These are phyloP conservation scores for Tricholoma bakamatsutake DNA, from an alignment of 768 basidiomycete species.

Conservation along the genomic window DNA sequence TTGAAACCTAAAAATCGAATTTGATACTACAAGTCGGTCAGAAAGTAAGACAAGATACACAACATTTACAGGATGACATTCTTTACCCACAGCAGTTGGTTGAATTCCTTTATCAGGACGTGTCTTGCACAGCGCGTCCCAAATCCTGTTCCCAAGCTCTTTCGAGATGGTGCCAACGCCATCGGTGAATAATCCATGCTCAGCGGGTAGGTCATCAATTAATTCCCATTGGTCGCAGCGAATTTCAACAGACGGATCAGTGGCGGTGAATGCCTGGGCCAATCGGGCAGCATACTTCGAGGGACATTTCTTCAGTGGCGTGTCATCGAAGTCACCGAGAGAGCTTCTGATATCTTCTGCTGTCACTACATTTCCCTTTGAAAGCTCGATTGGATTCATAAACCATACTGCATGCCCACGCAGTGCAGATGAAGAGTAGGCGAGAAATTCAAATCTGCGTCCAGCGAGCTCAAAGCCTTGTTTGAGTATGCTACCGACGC, in stretches of 20 bases:
- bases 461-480: slow-evolving; percentile 67
- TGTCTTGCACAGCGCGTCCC: slow-evolving; percentile 44
- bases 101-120: slow-evolving; percentile 32
- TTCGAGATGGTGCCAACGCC: slow-evolving; percentile 77
- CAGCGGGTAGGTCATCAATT: slow-evolving; percentile 48
- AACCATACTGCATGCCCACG: slow-evolving; percentile 84
- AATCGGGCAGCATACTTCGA: slow-evolving; percentile 82
- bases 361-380: slow-evolving; percentile 37
- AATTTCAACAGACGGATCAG: slow-evolving; percentile 65
- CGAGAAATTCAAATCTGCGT: slow-evolving; percentile 71
- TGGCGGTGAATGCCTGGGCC: slow-evolving; percentile 81
- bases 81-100: slow-evolving; percentile 55
- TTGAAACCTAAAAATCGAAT: slow-evolving; percentile 83
- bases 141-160: slow-evolving; percentile 53
- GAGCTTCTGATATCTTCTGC: slow-evolving; percentile 53
- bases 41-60: neutral
- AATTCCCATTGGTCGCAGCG: slow-evolving; percentile 52
- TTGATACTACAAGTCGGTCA: slow-evolving; percentile 46
- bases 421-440: slow-evolving; percentile 74
- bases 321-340: slow-evolving; percentile 63
- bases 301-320: slow-evolving; percentile 43
- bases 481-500: slow-evolving; percentile 55
- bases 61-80: neutral
- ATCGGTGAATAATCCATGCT: slow-evolving; percentile 56
- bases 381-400: slow-evolving; percentile 53